Percentiles rank a stretch among this genome's conserved stretches.
Evolutionary conservation across 2,329 filamentous ascomycete genomes (phyloP).

Genomic region (Penicillium aurantiogriseum): DNA sequence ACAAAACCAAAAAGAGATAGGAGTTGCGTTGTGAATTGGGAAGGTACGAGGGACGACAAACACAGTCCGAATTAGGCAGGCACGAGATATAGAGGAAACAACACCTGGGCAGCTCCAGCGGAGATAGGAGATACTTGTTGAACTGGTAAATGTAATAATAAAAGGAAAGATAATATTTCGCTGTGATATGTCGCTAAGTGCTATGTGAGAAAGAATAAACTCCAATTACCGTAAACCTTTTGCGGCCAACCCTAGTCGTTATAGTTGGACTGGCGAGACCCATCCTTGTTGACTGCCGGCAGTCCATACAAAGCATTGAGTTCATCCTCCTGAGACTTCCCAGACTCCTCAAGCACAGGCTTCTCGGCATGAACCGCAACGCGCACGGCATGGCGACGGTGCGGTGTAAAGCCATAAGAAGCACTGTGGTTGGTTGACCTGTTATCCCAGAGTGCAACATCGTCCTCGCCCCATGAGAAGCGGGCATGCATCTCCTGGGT

Average conservation of each 20-base stretch:
- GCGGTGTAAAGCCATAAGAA: constrained; percentile 57
- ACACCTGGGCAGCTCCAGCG: neutral
- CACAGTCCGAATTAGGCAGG: neutral
- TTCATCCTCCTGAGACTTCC: constrained; percentile 57
- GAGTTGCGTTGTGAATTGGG: neutral
- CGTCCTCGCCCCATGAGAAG: constrained; percentile 63
- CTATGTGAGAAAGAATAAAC: constrained; percentile 4
- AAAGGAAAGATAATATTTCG: neutral
- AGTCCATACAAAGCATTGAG: constrained; percentile 48
- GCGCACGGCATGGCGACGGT: constrained; percentile 55
- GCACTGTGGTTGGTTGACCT: constrained; percentile 56
- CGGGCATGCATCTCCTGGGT: constrained; percentile 68
- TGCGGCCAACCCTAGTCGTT: constrained; percentile 46
- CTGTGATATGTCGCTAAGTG: constrained; percentile 6
- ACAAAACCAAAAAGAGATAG: neutral
- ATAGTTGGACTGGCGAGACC: constrained; percentile 56
- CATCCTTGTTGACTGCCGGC: constrained; percentile 56
- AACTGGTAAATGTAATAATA: neutral
- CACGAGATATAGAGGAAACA: neutral
- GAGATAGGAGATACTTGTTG: neutral
- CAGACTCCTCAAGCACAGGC: constrained; percentile 45
- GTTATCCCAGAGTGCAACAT: constrained; percentile 70
- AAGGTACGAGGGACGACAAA: neutral
- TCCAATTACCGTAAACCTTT: neutral
- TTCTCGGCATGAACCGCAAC: constrained; percentile 50